phyloP scores from a whole-genome alignment of 345 rosid genomes.

The Camelina laxa region DNA sequence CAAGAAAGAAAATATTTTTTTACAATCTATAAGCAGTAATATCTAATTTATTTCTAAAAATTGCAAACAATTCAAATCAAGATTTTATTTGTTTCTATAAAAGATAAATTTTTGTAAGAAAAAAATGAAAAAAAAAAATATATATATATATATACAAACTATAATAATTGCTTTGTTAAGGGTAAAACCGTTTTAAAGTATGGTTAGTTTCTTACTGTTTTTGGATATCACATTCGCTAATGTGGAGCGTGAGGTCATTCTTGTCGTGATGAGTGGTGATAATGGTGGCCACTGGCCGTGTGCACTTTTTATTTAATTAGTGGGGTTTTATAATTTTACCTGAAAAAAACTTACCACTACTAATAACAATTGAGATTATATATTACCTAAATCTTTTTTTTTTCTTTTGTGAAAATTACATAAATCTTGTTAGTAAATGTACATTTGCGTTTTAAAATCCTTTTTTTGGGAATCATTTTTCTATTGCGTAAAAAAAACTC shows the following conservation, averaged over 20 bases:
- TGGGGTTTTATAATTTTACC: slow-evolving; percentile 6
- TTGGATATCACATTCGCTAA: neutral
- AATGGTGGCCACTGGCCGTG: slow-evolving; percentile 14
- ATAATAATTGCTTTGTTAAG: neutral
- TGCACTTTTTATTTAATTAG: slow-evolving; percentile 3
- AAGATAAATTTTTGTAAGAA: neutral
- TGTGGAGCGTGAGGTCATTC: neutral
- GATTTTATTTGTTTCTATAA: neutral
- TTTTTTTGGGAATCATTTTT: neutral
- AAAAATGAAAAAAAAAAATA: too few species aligned
- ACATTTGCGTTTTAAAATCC: neutral
- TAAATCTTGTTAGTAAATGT: neutral
- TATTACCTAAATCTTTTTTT: neutral
- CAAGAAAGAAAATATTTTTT: neutral
- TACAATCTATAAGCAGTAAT: slow-evolving; percentile 28
- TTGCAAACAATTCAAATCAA: neutral
- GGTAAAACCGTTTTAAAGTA: neutral
- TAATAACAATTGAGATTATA: neutral
- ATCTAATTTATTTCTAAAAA: neutral
- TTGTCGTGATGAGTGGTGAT: slow-evolving; percentile 2
- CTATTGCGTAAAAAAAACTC: neutral
- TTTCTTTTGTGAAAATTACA: too few species aligned
- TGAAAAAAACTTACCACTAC: neutral
- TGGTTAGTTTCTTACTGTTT: too few species aligned
- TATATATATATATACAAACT: too few species aligned